These are phyloP conservation scores for Jamesozyma jinghongensis DNA, from an alignment of 805 yeast genomes.

Conservation along the genomic window DNA sequence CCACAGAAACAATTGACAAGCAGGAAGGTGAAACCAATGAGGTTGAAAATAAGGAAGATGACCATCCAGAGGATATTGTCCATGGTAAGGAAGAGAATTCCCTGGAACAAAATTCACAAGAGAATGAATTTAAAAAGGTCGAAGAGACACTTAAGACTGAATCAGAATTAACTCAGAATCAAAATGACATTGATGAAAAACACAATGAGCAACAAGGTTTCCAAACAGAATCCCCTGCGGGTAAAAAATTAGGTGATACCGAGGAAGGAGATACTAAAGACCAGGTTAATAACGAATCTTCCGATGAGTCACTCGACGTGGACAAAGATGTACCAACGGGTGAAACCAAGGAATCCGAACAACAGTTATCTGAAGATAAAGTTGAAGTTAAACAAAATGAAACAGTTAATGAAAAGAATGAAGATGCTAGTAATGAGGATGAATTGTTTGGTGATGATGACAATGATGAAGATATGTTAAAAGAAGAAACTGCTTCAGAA, in stretches of 20 bases:
- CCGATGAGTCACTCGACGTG: too few relatives aligned
- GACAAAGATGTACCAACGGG: too few relatives aligned
- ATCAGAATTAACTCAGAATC: too few relatives aligned
- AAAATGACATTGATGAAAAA: too few relatives aligned
- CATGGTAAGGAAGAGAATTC: too few relatives aligned
- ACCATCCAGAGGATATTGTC: neutral
- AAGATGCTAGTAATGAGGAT: neutral
- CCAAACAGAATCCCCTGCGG: too few relatives aligned
- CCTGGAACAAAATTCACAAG: too few relatives aligned
- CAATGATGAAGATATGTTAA: neutral
- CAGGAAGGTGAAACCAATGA: too few relatives aligned
- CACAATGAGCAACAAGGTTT: too few relatives aligned
- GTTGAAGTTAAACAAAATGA: neutral
- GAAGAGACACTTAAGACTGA: too few relatives aligned
- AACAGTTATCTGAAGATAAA: neutral
- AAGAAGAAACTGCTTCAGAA: neutral
- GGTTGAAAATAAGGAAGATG: slow-evolving; percentile 4
- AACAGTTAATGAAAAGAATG: neutral
- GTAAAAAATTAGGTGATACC: too few relatives aligned
- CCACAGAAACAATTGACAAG: neutral
- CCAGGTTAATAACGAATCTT: neutral
- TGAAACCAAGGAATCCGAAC: neutral
- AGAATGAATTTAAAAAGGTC: too few relatives aligned
- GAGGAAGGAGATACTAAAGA: neutral
- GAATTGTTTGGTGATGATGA: neutral